These are phyloP conservation scores for Pleurostoma richardsiae DNA, from an alignment of 2,329 filamentous ascomycete genomes.

Conservation along the genomic window DNA sequence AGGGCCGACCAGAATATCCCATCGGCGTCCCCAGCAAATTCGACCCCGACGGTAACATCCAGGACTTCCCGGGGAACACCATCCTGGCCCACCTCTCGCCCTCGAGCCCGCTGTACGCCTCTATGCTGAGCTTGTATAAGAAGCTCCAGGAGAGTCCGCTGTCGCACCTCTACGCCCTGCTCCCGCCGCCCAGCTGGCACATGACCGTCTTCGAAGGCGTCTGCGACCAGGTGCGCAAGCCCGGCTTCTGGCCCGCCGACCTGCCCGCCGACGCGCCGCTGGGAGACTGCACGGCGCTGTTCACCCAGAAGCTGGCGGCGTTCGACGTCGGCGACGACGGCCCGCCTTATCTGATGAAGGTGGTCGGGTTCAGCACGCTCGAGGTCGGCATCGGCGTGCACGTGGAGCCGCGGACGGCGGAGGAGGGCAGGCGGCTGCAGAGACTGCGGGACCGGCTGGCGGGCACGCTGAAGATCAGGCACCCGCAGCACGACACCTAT, in stretches of 20 bases:
- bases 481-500: slow-evolving; percentile 13
- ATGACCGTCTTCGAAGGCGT: slow-evolving; percentile 21
- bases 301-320: slow-evolving; percentile 8
- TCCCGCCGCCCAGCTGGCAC: slow-evolving; percentile 18
- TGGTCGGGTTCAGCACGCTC: slow-evolving; percentile 11
- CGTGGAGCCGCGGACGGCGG: slow-evolving; percentile 3
- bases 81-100: slow-evolving; percentile 15
- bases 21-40: slow-evolving; percentile 17
- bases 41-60: slow-evolving; percentile 13
- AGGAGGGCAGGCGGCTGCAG: slow-evolving; percentile 10
- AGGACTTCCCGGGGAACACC: slow-evolving; percentile 18
- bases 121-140: slow-evolving; percentile 11
- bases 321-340: slow-evolving; percentile 9
- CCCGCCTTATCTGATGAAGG: slow-evolving; percentile 12
- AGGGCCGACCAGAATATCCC: slow-evolving; percentile 6
- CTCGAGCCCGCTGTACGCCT: slow-evolving; percentile 8
- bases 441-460: slow-evolving; percentile 13
- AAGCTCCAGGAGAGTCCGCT: slow-evolving; percentile 11
- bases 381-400: slow-evolving; percentile 11
- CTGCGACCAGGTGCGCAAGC: slow-evolving; percentile 13
- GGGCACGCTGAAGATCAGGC: slow-evolving; percentile 9
- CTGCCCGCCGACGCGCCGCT: slow-evolving; percentile 8
- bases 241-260: slow-evolving; percentile 14
- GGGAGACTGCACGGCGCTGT: slow-evolving; percentile 8
- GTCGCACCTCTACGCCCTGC: slow-evolving; percentile 11